Conservation (phyloP, 768 basidiomycete species). For the Agrocybe pediades region DNA sequence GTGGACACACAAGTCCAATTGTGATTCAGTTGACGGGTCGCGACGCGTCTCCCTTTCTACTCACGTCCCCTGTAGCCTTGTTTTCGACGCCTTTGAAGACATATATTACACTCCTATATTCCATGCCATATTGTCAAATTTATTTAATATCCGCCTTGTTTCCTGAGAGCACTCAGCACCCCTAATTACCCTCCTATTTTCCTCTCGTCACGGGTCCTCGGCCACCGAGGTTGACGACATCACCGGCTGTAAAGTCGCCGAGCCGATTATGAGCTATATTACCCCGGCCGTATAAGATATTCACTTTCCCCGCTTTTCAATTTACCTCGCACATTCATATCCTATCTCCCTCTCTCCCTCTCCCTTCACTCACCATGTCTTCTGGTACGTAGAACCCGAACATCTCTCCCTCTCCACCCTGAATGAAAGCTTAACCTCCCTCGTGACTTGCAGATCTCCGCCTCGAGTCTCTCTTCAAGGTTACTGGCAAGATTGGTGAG, state of each 20-base stretch:
- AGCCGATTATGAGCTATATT: slow-evolving; percentile 4
- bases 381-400: slow-evolving; percentile 13
- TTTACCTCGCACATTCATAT: no score
- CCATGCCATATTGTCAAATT: slow-evolving; percentile 7
- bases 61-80: no score
- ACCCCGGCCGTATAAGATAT: slow-evolving; percentile 5
- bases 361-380: slow-evolving; percentile 10
- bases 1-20: no score
- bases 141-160: slow-evolving; percentile 1
- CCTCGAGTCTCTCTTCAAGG: slow-evolving; percentile 58
- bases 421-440: background rate
- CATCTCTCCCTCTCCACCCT: background rate
- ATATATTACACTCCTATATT: no score
- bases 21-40: no score
- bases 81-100: no score
- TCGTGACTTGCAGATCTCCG: slow-evolving; percentile 53
- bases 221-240: slow-evolving; percentile 18
- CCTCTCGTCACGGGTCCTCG: slow-evolving; percentile 20
- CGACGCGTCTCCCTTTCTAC: no score
- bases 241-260: slow-evolving; percentile 20
- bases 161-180: no score
- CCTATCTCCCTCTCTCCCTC: background rate
- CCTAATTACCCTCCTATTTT: background rate
- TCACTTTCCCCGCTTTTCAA: slow-evolving; percentile 1
- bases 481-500: slow-evolving; percentile 70